These are phyloP conservation scores for Malbranchea zuffiana DNA, from an alignment of 2,329 filamentous ascomycete genomes.

Conservation along the genomic window DNA sequence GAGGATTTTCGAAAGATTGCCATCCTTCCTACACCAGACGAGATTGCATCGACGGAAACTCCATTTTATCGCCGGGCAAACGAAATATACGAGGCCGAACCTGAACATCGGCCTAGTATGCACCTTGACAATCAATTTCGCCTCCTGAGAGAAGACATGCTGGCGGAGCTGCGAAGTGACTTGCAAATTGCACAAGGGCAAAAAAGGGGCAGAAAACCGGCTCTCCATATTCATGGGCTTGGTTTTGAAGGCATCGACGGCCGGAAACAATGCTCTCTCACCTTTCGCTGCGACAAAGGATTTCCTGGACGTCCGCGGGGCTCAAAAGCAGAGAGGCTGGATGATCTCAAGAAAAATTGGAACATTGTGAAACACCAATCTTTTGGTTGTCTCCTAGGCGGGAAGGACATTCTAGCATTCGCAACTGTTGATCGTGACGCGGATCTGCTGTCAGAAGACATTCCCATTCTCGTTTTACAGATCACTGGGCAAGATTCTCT, in stretches of 20 bases:
- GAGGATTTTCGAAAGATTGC: constrained; percentile 24
- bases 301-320: neutral
- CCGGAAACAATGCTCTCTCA: neutral
- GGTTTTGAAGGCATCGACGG: constrained; percentile 6
- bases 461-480: neutral
- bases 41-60: constrained; percentile 25
- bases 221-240: constrained; percentile 5
- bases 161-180: constrained; percentile 25
- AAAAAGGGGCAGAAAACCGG: constrained; percentile 11
- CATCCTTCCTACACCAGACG: constrained; percentile 29
- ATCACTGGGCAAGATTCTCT: neutral
- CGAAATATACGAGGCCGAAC: constrained; percentile 19
- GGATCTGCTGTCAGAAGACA: neutral
- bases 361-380: neutral
- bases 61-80: constrained; percentile 21
- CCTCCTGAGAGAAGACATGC: constrained; percentile 28
- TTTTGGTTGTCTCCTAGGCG: neutral
- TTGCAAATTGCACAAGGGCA: constrained; percentile 16
- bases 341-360: neutral
- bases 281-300: neutral
- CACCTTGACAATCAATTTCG: constrained; percentile 29
- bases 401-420: neutral
- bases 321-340: neutral
- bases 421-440: neutral
- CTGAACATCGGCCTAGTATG: constrained; percentile 28